Base-by-base conservation (phyloP, 495 filamentous ascomycete species). In the Staphylotrichum longicolle region DNA sequence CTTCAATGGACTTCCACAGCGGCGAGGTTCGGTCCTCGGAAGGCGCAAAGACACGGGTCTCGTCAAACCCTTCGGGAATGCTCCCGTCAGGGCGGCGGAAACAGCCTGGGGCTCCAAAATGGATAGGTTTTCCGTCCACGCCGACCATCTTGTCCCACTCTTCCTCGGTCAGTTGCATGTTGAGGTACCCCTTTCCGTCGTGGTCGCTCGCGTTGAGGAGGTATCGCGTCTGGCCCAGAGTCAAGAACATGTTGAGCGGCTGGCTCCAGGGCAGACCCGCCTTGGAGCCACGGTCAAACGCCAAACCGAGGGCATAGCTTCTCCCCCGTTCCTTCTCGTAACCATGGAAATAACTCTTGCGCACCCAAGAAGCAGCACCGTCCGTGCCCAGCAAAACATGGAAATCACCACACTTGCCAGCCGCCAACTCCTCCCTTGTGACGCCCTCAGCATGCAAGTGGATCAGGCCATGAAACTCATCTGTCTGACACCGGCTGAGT, bases 81-180 rank as follows among this genome's bases (percentile, higher is more conserved):
- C 63, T 72, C 1, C 73, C 73, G 56, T 74, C 68, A 0, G 62
- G 52, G 5, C 64, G 55, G 7, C 68, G 60, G 27, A 75, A 46
- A 46, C 72, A 75, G 0, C 64, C 72, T 0, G 73, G 73, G 1
- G 66, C 57, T n/a, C 73, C 73, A 52, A 75, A 75, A 57, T 70
- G 69, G 32, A 75, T 66, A 3, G 73, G 73, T 35, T 72, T 57
- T 11, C 73, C 73, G 42, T 75, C 73, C 7, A 68, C 57, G 3
- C 64, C 58, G 2, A 75, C 58, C 73, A 75, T 75, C 54, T 74
- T 70, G 47, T 74, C 63, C 73, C 73, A 75, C 54, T 75, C 73
- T 32, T 74, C 70, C 54, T 75, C 73, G 2, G 73, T 75, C 12
- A 75, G 62, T 59, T 75, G 73, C 73, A 75, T 75, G 63, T 75